These are phyloP conservation scores for Houttuynia cordata DNA, from an alignment of 164 flowering plant genomes.

Conservation along the genomic window DNA sequence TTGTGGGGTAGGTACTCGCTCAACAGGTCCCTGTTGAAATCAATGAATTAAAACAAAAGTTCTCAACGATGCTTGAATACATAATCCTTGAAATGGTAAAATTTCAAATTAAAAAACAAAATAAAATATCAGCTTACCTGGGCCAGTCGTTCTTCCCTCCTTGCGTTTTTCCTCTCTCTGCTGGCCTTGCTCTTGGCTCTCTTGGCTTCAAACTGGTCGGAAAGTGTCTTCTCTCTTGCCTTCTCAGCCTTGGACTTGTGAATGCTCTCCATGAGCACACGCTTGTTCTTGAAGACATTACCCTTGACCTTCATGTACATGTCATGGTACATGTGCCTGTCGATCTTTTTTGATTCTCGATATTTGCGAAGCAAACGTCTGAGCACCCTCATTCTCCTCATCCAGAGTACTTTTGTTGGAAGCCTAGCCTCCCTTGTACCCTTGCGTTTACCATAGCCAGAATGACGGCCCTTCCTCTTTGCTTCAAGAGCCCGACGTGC, in stretches of 20 bases:
- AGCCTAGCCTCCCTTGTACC: constrained; percentile 30
- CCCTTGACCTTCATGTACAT: constrained; percentile 30
- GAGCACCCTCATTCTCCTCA: constrained; percentile 26
- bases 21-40: neutral
- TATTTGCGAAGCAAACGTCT: constrained; percentile 23
- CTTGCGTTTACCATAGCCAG: constrained; percentile 27
- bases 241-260: constrained; percentile 23
- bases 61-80: neutral
- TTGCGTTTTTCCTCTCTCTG: constrained; percentile 19
- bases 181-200: constrained; percentile 14
- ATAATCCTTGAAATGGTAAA: neutral
- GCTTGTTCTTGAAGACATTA: constrained; percentile 28
- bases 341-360: constrained; percentile 20
- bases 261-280: constrained; percentile 27
- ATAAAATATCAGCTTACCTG: constrained; percentile 10
- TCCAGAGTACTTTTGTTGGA: constrained; percentile 25
- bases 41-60: neutral
- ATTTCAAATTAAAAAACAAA: neutral
- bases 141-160: constrained; percentile 46
- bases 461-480: constrained; percentile 23
- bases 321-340: constrained; percentile 23
- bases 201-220: constrained; percentile 20
- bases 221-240: constrained; percentile 16
- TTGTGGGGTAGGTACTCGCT: neutral
- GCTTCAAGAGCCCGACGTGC: constrained; percentile 18